Conservation (phyloP, 2,329 filamentous ascomycete genomes). For the Lachnellula arida region DNA sequence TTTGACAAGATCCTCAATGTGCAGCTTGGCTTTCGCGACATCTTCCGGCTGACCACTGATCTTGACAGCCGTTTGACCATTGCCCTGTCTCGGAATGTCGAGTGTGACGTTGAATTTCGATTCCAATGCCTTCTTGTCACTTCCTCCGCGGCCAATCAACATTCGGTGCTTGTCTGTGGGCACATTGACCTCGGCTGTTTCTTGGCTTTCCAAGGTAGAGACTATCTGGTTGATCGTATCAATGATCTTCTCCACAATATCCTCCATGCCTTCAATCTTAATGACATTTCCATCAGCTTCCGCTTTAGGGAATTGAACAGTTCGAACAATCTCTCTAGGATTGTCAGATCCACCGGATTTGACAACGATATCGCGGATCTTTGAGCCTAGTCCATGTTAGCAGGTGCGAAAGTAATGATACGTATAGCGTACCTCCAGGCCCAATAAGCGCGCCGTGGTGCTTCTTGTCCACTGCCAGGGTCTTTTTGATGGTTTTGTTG, state of each 20-base stretch:
- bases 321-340: slow-evolving; percentile 74
- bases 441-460: slow-evolving; percentile 89
- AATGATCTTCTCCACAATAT: slow-evolving; percentile 85
- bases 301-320: slow-evolving; percentile 90
- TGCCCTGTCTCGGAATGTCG: slow-evolving; percentile 87
- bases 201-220: slow-evolving; percentile 76
- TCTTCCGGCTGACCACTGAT: slow-evolving; percentile 72
- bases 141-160: slow-evolving; percentile 88
- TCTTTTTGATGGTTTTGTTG: slow-evolving; percentile 81
- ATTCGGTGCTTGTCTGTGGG: slow-evolving; percentile 85
- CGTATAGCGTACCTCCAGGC: slow-evolving; percentile 63
- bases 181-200: slow-evolving; percentile 73
- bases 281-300: slow-evolving; percentile 79
- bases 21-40: slow-evolving; percentile 80
- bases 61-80: slow-evolving; percentile 79
- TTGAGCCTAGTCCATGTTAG: slow-evolving; percentile 56
- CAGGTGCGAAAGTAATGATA: not conserved
- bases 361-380: slow-evolving; percentile 79
- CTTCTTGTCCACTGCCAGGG: slow-evolving; percentile 88
- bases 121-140: slow-evolving; percentile 80
- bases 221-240: slow-evolving; percentile 78
- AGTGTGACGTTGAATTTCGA: slow-evolving; percentile 79
- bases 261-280: slow-evolving; percentile 78
- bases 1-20: slow-evolving; percentile 75
- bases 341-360: slow-evolving; percentile 88